These are phyloP conservation scores for Pouteria campechiana DNA, from an alignment of 179 eudicot genomes.

Conservation along the genomic window DNA sequence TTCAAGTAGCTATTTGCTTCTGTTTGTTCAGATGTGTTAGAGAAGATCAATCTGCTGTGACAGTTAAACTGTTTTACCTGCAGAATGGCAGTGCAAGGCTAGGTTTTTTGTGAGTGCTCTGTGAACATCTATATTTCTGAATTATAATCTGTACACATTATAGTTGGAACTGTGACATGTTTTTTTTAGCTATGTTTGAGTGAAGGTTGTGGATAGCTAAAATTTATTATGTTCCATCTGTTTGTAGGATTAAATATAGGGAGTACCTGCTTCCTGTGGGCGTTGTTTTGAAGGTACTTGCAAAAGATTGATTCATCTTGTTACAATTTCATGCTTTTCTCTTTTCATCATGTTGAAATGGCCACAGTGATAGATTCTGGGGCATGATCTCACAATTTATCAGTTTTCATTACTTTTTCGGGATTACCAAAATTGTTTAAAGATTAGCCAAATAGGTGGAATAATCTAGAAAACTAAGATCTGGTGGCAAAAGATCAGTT, in stretches of 20 bases:
- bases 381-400: too few relatives aligned
- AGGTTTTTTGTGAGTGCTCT: constrained; percentile 95
- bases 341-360: too few relatives aligned
- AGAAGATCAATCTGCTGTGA: constrained; percentile 79
- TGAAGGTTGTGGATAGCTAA: neutral
- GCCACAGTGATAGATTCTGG: too few relatives aligned
- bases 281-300: constrained; percentile 61
- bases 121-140: too few relatives aligned
- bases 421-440: too few relatives aligned
- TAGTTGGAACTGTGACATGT: neutral
- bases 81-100: constrained; percentile 95
- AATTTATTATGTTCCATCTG: constrained; percentile 4
- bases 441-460: too few relatives aligned
- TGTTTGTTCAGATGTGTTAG: constrained; percentile 91
- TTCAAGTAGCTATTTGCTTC: too few relatives aligned
- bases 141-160: neutral
- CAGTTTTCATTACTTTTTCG: too few relatives aligned
- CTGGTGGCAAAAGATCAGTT: too few relatives aligned
- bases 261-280: constrained; percentile 95
- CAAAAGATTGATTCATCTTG: neutral
- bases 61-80: constrained; percentile 72
- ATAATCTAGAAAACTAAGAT: too few relatives aligned
- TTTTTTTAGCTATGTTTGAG: neutral
- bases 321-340: neutral
- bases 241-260: constrained; percentile 68